These are phyloP conservation scores for Juglanconis sp. DNA, from an alignment of 2,329 filamentous ascomycete species.

Conservation along the genomic window DNA sequence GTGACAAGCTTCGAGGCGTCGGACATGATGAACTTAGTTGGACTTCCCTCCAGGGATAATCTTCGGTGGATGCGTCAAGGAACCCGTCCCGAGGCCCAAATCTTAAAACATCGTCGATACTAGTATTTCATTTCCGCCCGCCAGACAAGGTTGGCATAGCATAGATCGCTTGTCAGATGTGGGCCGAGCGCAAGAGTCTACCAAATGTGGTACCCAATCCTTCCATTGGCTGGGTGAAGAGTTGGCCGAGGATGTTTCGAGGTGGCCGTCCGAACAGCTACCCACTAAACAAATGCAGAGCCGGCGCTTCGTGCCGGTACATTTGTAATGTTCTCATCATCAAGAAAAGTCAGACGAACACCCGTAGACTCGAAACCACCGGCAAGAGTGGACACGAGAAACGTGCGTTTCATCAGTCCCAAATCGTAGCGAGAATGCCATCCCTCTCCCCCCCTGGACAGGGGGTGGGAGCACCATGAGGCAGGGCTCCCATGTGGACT, in stretches of 20 bases:
- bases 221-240: too few species aligned
- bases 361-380: slow-evolving; percentile 14
- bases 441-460: neutral
- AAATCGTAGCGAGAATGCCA: slow-evolving; percentile 2
- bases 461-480: neutral
- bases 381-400: slow-evolving; percentile 17
- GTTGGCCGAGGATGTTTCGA: neutral
- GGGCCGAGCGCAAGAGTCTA: neutral
- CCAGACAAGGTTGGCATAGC: neutral
- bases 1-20: too few species aligned
- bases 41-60: too few species aligned
- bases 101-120: neutral
- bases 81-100: neutral
- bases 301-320: neutral
- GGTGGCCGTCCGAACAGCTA: neutral
- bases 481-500: slow-evolving; percentile 1
- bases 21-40: too few species aligned
- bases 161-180: neutral
- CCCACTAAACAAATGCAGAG: neutral
- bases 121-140: neutral
- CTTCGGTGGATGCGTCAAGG: too few species aligned
- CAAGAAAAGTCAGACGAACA: neutral
- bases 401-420: slow-evolving; percentile 16
- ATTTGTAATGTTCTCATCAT: neutral
- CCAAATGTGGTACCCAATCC: too few species aligned